These are phyloP conservation scores for Stipa capillata DNA, from an alignment of 176 grass and related monocot species.

Conservation along the genomic window DNA sequence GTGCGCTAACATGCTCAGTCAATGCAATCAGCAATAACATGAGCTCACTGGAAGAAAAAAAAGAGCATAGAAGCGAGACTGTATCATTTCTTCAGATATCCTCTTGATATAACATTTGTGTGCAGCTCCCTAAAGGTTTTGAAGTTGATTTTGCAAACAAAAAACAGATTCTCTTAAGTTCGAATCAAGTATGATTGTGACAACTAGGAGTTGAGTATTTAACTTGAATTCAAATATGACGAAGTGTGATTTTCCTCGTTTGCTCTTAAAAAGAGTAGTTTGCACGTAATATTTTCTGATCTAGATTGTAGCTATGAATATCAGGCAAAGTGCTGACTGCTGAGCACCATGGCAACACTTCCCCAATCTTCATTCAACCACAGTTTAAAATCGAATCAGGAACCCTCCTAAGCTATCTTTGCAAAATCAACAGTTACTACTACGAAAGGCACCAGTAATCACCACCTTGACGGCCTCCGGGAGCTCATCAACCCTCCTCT, in stretches of 20 bases:
- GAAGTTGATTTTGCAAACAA: not conserved
- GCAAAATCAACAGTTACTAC: not conserved
- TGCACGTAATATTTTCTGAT: not conserved
- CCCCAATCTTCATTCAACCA: not conserved
- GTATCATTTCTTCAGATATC: not conserved
- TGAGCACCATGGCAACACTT: not conserved
- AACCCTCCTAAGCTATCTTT: not conserved
- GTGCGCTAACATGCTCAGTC: not conserved
- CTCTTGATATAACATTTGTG: not conserved
- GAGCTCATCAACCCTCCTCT: constrained; percentile 34
- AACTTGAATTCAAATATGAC: not conserved
- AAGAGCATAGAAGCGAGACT: not conserved
- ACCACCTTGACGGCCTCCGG: constrained; percentile 75
- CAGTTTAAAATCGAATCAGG: not conserved
- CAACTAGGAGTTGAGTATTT: not conserved
- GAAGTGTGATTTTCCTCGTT: not conserved
- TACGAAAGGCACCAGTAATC: not conserved
- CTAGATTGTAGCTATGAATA: not conserved
- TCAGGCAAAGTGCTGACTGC: not conserved
- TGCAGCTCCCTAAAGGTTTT: not conserved
- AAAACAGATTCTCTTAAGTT: not conserved
- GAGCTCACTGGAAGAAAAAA: not conserved
- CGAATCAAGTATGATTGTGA: not conserved
- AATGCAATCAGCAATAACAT: not conserved
- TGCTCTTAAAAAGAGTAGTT: constrained; percentile 1